Evolutionary conservation across 2,329 filamentous ascomycete genomes (phyloP), one percentile per base, ranked within the genome.

Genomic region (Aschersonia sp.): DNA sequence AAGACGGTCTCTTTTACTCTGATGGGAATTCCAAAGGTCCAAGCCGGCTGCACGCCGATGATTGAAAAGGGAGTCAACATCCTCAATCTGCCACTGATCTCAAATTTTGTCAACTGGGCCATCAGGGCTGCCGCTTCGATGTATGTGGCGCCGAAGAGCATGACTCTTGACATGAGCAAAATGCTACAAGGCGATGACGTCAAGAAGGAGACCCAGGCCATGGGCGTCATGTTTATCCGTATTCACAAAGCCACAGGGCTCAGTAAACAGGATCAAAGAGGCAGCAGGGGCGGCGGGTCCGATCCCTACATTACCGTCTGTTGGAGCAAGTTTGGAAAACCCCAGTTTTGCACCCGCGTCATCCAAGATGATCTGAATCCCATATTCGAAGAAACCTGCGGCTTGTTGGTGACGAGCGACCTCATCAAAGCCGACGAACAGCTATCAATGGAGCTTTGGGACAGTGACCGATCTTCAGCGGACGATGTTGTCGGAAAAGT

Each of bases 401-500:
- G 87, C 1, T 72, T 97, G 14, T 70, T 95, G 12, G 86, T 98
- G 5, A 95, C 86, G 0, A 77, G 86, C 0, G 89, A 95, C 53
- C 73, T 95, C 47, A 87, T 97, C 69, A 94, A 92, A 65, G 90
- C 85, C 0, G 83, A 95, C 53, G 92, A 98, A 66, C 87, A 92
- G 59, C 73, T 97, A 4, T 90, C 87, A 8, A 81, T 97, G 53
- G 90, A 97, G 61, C 76, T 97, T 1, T 97, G 92, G 92, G 92
- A 97, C 63, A 94, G 87, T 45, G 92, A 97, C 62, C 77, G 89
- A 43, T 87, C 85, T 41, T 92, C 87, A 8, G 87, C 90, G 1
- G 92, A 97, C 59, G 92, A 97, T 56, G 84, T 95, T 43, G 88
- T 95, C 11, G 92, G 92, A 47, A 95, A 95, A 64, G 79, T 97